Evolutionary conservation across 208 protist species (phyloP).

Genomic region (Kentomonas sorsogonicus): DNA sequence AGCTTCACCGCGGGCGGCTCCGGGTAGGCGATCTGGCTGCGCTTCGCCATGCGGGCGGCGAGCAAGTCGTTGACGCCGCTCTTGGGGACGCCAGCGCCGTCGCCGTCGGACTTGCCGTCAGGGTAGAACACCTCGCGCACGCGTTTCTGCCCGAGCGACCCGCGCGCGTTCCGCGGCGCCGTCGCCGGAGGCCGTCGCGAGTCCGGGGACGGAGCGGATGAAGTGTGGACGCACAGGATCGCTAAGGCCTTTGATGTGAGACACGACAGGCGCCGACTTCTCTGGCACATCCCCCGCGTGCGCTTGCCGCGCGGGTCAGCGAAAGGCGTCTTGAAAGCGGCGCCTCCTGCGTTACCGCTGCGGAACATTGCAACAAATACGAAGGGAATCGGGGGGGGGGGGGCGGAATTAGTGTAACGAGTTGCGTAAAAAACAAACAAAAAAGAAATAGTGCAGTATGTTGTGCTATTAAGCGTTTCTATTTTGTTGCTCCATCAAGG

Average conservation of each 20-base stretch:
- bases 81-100: background rate
- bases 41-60: constrained; percentile 37
- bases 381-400: no score
- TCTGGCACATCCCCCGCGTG: no score
- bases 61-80: constrained; percentile 21
- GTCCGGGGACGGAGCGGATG: background rate
- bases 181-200: background rate
- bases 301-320: no score
- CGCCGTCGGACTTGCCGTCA: background rate
- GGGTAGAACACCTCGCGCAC: constrained; percentile 21
- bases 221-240: constrained; percentile 5
- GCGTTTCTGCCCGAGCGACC: background rate
- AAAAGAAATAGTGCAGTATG: constrained; percentile 1
- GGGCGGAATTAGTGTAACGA: no score
- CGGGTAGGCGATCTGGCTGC: constrained; percentile 70
- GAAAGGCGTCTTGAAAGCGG: no score
- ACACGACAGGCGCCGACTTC: no score
- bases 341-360: no score
- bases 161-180: background rate
- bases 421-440: background rate
- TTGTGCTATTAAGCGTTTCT: background rate
- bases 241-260: no score
- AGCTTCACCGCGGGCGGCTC: constrained; percentile 36
- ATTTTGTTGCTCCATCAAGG: background rate
- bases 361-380: no score